Percentiles rank a stretch among this genome's conserved stretches.
Evolutionary conservation across 2,329 filamentous ascomycete genomes (phyloP).

Genomic region (Paraphoma chrysanthemicola): DNA sequence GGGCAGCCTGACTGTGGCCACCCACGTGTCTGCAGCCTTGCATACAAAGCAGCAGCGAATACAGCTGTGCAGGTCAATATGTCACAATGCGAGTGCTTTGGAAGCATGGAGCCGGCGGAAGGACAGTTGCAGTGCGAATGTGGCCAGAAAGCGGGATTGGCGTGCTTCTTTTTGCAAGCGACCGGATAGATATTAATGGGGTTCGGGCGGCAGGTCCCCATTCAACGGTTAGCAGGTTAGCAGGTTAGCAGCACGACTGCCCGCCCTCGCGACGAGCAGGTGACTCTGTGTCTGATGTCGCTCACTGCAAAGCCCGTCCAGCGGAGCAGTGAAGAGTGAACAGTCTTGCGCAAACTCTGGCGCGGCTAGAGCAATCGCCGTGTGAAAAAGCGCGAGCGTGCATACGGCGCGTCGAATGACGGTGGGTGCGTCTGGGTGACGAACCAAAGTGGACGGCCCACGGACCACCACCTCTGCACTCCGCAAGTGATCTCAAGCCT

Average conservation of each 20-base stretch:
- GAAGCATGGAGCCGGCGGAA: conserved; percentile 8
- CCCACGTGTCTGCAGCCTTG: neutral
- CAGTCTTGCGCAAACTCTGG: neutral
- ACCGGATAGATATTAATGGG: conserved; percentile 32
- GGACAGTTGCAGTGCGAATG: neutral
- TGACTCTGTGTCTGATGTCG: conserved; percentile 15
- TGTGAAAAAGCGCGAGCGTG: neutral
- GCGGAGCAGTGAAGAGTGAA: neutral
- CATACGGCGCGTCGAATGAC: conserved; percentile 16
- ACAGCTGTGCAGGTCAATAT: neutral
- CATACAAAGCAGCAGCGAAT: neutral
- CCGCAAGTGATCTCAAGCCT: conserved; percentile 22
- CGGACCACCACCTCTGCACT: conserved; percentile 4
- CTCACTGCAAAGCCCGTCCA: neutral
- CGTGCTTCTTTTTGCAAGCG: conserved; percentile 18
- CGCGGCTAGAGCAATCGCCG: neutral
- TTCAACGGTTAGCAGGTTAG: conserved; percentile 7
- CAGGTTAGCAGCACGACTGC: conserved; percentile 23
- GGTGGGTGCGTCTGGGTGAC: neutral
- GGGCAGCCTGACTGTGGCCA: conserved; percentile 3
- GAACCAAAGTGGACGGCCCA: neutral
- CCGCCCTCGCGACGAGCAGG: conserved; percentile 21
- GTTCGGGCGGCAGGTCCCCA: conserved; percentile 25
- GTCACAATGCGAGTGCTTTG: neutral
- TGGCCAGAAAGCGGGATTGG: conserved; percentile 11